Evolutionary conservation across 1,284 basidiomycete genomes (phyloP), one percentile per base, ranked within the genome.

Genomic region (Moesziomyces globuligerus): DNA sequence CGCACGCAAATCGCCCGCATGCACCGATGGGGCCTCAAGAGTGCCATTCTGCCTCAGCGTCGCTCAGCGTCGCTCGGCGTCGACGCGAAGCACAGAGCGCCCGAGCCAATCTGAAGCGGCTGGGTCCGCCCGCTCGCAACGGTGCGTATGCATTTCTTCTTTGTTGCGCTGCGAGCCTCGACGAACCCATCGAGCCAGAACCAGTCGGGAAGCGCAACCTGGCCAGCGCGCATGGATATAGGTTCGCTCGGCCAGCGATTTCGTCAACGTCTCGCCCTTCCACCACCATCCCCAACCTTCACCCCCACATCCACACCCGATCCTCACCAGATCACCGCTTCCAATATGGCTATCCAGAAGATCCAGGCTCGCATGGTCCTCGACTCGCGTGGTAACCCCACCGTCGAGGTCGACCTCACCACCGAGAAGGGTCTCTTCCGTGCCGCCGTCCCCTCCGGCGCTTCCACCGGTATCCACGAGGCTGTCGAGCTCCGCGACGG

Each of bases 401-500:
- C 80, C 55, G 75, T 82, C 68, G 80, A 82, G 71, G 80, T 82
- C 28, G 80, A 82, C 74, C 58, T 82, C 37, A 60, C 55, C 47
- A 82, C 80, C 49, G 75, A 72, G 38, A 82, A 82, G 72, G 94
- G 95, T 73, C 90, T 90, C 78, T 98, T 91, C 91, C 91, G 93
- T 74, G 92, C 93, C 71, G 89, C 93, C 73, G 96, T 98, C 43
- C 96, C 96, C 56, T 98, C 94, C 59, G 96, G 96, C 84, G 96
- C 96, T 48, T 98, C 95, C 64, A 98, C 95, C 59, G 96, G 96
- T 87, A 87, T 93, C 77, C 93, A 98, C 85, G 96, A 99, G 86
- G 96, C 96, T 73, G 93, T 96, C 74, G 96, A 99, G 86, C 91
- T 98, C 83, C 93, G 96, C 78, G 96, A 99, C 85, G 91, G 90